Conservation (phyloP, 306 rosid species). For the Luffa acutangula region DNA sequence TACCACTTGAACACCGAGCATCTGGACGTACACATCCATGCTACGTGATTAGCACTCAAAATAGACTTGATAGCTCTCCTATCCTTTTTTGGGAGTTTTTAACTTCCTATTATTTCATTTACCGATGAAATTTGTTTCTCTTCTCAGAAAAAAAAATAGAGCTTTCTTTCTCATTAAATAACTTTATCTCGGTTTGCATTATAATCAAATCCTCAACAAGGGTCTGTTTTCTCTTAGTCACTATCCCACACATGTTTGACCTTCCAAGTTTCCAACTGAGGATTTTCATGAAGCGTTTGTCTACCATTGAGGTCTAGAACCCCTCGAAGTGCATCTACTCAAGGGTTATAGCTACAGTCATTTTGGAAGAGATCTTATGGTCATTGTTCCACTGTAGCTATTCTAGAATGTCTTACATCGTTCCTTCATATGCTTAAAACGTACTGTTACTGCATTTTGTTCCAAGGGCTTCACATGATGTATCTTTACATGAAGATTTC, state of each 20-base stretch:
- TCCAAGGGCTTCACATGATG: neutral
- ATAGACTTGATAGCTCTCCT: neutral
- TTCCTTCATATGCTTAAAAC: neutral
- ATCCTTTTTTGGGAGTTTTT: too few relatives aligned
- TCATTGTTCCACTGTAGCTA: neutral
- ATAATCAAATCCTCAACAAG: neutral
- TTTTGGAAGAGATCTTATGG: neutral
- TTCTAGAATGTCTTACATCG: neutral
- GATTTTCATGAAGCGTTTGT: neutral
- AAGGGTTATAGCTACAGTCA: neutral
- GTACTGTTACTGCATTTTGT: neutral
- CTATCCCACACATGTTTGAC: neutral
- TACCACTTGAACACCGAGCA: neutral
- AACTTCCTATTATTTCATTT: too few relatives aligned
- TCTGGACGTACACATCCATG: too few relatives aligned
- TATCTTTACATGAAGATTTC: neutral
- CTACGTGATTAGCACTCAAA: neutral
- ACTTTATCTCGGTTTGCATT: neutral
- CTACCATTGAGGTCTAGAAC: neutral
- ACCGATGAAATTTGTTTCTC: too few relatives aligned
- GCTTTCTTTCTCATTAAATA: neutral
- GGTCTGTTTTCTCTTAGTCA: neutral
- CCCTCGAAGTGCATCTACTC: neutral
- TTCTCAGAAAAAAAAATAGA: too few relatives aligned
- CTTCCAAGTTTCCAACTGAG: neutral